Base-by-base conservation (phyloP, 192 early-diverging fungal genomes). In the Linnemannia elongata region DNA sequence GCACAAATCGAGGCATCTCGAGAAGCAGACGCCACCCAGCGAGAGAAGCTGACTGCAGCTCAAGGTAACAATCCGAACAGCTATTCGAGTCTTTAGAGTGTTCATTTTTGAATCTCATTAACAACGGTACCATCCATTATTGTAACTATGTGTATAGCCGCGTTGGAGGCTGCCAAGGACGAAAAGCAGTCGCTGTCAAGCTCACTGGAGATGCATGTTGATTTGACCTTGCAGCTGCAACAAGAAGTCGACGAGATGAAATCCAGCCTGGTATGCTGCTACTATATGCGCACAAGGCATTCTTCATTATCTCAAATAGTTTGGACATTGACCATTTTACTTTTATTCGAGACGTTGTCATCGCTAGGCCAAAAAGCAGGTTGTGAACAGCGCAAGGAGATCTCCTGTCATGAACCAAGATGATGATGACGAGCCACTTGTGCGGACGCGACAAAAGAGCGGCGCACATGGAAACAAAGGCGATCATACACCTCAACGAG, bases 201-300 rank as follows among this genome's bases (percentile, higher is more conserved):
- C 18, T 87, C 85, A 39, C 41, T 87, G 57, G 80, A 87, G 42
- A 78, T 81, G 75, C 85, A 87, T 52, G 73, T 87, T 5, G 85
- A 87, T 0, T 30, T 87, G 22, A 81, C 85, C 2, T 24, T 81
- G 47, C 85, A 87, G 72, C 39, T 87, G 41, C 85, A 87, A 42
- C 79, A 87, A n/a, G 85, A 87, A 36, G 44, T 87, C 17, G 76
- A 87, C 1, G 68, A 69, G 4, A 68, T 87, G 20, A 81, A 77
- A 39, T 18, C 30, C 17, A 54, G 75, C 3, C 68, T 81, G 55
- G 85, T 87, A 81, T 63, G 54, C 27, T 18, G 8, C 39, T 3
- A 27, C 8, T 17, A 52, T 39, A 38, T 35, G 49, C 20, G 17
- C 20, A n/a, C 5, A 22, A 52, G 2, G 49, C 22, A 2, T 5